phyloP scores from a whole-genome alignment of 2,329 filamentous ascomycete species.

The Penicillium aurantiogriseum region DNA sequence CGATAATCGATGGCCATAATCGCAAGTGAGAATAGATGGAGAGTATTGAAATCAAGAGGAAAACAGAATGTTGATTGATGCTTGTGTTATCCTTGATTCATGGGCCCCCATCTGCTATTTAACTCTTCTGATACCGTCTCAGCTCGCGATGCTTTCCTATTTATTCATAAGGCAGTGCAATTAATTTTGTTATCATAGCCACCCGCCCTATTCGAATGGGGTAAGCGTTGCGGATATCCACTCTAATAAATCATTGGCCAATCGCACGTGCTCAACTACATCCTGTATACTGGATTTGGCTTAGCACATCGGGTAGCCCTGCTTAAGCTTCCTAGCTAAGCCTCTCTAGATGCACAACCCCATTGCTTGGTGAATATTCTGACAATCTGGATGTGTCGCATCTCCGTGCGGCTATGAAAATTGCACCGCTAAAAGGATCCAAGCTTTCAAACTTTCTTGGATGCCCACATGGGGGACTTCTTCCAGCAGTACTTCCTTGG shows the following conservation, averaged over 20 bases:
- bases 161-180: background rate
- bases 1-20: conserved; percentile 20
- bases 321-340: background rate
- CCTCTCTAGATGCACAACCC: background rate
- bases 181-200: background rate
- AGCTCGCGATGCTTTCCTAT: background rate
- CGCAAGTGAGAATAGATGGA: background rate
- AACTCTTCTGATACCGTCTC: background rate
- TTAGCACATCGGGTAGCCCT: background rate
- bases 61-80: background rate
- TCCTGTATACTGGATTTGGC: background rate
- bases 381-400: background rate
- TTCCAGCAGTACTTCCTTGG: background rate
- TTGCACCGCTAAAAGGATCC: background rate
- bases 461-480: background rate
- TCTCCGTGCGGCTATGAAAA: background rate
- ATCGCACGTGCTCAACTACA: background rate
- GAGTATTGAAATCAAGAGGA: background rate
- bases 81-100: background rate
- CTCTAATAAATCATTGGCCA: background rate
- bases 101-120: background rate
- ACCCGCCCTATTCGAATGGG: background rate
- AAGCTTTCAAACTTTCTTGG: background rate
- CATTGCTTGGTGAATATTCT: background rate
- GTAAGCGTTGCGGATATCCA: background rate